These are phyloP conservation scores for Podospora pseudopauciseta DNA, from an alignment of 495 filamentous ascomycete species.

Conservation along the genomic window DNA sequence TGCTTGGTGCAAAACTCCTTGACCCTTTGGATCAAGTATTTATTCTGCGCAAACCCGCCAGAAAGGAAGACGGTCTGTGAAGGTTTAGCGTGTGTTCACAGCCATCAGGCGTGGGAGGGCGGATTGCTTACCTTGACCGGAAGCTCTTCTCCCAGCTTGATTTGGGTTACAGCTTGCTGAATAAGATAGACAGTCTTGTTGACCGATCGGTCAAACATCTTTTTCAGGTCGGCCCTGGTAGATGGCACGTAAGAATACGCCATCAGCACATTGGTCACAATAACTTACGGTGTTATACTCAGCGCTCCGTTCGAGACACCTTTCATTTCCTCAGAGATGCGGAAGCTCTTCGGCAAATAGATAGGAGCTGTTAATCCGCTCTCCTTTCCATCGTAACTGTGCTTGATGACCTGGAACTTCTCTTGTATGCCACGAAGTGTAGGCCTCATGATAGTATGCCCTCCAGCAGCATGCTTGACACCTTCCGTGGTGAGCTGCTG, in stretches of 20 bases:
- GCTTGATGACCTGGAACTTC: constrained; percentile 32
- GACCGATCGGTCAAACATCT: constrained; percentile 25
- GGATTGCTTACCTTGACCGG: constrained; percentile 17
- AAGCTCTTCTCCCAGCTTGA: constrained; percentile 22
- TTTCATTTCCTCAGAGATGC: constrained; percentile 11
- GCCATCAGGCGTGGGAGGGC: background rate
- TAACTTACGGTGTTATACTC: constrained; percentile 11
- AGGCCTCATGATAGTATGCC: constrained; percentile 26
- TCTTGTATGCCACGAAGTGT: constrained; percentile 25
- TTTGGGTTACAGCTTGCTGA: constrained; percentile 20
- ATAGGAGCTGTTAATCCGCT: constrained; percentile 18
- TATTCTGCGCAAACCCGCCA: constrained; percentile 27
- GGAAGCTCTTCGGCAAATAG: constrained; percentile 19
- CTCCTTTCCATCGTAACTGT: constrained; percentile 26
- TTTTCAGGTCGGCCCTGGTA: constrained; percentile 17
- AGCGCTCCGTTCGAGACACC: constrained; percentile 22
- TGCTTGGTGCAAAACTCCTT: constrained; percentile 17
- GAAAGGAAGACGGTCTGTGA: constrained; percentile 27
- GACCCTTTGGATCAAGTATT: constrained; percentile 23
- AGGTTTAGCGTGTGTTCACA: background rate
- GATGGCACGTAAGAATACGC: background rate
- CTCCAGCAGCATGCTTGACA: constrained; percentile 15
- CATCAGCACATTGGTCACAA: background rate
- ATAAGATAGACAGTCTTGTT: constrained; percentile 26
- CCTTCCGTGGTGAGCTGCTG: constrained; percentile 20